Conservation (phyloP, 768 basidiomycete genomes). For the Lactarius vividus region DNA sequence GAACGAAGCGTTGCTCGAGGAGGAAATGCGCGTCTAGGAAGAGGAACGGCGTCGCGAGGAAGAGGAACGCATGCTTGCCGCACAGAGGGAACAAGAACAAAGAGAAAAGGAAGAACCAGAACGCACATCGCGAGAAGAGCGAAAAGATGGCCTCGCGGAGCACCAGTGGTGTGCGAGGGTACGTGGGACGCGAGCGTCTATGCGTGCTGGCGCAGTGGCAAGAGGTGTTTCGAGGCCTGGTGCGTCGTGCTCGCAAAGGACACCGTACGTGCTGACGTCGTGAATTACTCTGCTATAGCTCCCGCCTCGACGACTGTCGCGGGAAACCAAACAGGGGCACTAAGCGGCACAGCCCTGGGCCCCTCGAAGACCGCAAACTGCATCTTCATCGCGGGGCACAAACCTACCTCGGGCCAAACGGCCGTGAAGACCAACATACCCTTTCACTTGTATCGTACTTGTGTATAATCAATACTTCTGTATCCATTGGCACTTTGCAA, state of each 20-base stretch:
- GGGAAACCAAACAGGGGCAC: constrained; percentile 9
- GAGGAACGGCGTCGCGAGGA: constrained; percentile 42
- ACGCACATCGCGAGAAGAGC: constrained; percentile 42
- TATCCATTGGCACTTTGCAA: constrained; percentile 3
- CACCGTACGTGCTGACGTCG: background rate
- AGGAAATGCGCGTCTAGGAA: constrained; percentile 39
- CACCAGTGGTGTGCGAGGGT: constrained; percentile 63
- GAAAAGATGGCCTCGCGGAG: constrained; percentile 34
- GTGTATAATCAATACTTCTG: constrained; percentile 9
- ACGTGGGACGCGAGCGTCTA: constrained; percentile 66
- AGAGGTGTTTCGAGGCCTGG: constrained; percentile 21
- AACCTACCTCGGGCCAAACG: constrained; percentile 19
- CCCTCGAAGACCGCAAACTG: constrained; percentile 18
- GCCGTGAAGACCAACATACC: constrained; percentile 9
- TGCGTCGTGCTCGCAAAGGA: constrained; percentile 7
- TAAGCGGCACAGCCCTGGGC: constrained; percentile 1
- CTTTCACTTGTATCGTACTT: constrained; percentile 7
- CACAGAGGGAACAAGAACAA: constrained; percentile 45
- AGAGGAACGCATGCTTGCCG: constrained; percentile 34
- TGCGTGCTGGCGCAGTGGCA: constrained; percentile 42
- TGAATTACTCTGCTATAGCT: background rate
- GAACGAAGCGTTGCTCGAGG: constrained; percentile 59
- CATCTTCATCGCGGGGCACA: constrained; percentile 18
- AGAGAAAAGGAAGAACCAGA: constrained; percentile 51
- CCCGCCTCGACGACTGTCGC: background rate